Percentiles rank a stretch among this genome's conserved stretches.
phyloP scores from a whole-genome alignment of 1,284 basidiomycete genomes.

The Microstroma glucosiphilum region DNA sequence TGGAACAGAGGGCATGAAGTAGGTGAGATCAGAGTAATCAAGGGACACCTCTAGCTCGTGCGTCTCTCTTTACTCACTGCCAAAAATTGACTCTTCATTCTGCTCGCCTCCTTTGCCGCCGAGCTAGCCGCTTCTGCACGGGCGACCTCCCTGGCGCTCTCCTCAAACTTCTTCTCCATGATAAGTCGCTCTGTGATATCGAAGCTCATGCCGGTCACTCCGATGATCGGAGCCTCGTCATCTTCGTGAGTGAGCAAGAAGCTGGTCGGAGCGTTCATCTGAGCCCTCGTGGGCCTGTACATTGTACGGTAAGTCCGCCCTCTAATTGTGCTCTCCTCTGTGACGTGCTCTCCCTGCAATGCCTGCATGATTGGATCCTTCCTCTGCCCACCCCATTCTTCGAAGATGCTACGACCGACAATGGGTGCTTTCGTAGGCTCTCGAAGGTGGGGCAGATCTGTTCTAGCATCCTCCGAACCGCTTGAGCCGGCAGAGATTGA shows the following conservation, averaged over 20 bases:
- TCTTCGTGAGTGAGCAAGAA: background rate
- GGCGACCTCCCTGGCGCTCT: slow-evolving; percentile 5
- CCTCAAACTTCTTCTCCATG: slow-evolving; percentile 5
- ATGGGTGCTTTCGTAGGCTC: background rate
- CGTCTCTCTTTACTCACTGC: background rate
- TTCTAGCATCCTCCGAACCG: background rate
- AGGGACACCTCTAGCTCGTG: background rate
- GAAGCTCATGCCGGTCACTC: slow-evolving; percentile 50
- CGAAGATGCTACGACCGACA: background rate
- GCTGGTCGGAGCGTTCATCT: slow-evolving; percentile 3
- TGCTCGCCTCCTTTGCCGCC: slow-evolving; percentile 54
- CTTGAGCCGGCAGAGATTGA: background rate
- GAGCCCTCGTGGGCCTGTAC: slow-evolving; percentile 25
- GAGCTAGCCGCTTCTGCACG: slow-evolving; percentile 16
- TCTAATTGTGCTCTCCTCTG: slow-evolving; percentile 43
- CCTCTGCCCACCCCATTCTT: background rate
- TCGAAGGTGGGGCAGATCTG: background rate
- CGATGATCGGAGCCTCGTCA: slow-evolving; percentile 29
- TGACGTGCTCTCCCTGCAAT: slow-evolving; percentile 33
- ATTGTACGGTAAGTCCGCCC: slow-evolving; percentile 42
- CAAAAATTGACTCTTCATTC: slow-evolving; percentile 47
- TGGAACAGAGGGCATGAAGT: slow-evolving; percentile 28
- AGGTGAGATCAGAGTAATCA: background rate
- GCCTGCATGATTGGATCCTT: slow-evolving; percentile 27
- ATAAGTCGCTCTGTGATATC: slow-evolving; percentile 13